Evolutionary conservation across 2,329 filamentous ascomycete genomes (phyloP).

Genomic region (Chaetomiaceae sp.): DNA sequence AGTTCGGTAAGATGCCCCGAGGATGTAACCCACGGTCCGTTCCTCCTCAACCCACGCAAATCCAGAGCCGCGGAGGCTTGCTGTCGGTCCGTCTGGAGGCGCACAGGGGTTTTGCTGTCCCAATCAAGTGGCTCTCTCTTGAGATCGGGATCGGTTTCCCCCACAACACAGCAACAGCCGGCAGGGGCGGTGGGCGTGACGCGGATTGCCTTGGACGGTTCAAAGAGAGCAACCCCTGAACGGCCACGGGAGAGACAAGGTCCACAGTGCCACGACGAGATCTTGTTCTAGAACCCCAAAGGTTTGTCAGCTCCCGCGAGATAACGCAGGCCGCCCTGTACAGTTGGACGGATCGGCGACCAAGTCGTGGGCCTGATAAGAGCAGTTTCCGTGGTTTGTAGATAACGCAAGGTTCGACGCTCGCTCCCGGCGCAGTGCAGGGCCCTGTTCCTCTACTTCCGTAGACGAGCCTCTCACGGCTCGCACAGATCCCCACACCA

Average conservation of each 20-base stretch:
- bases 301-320: constrained; percentile 3
- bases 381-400: background rate
- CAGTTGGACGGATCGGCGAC: constrained; percentile 5
- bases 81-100: constrained; percentile 2
- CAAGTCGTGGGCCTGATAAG: constrained; percentile 5
- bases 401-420: constrained; percentile 5
- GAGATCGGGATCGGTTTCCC: background rate
- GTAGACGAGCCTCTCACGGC: constrained; percentile 1
- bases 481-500: background rate
- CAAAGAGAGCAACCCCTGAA: constrained; percentile 8
- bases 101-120: constrained; percentile 3
- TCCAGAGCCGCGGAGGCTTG: constrained; percentile 12
- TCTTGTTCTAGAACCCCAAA: background rate
- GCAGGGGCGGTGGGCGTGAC: constrained; percentile 7
- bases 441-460: background rate
- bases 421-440: constrained; percentile 1
- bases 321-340: background rate
- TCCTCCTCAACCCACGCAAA: background rate
- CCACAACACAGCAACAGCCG: background rate
- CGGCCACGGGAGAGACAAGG: constrained; percentile 7
- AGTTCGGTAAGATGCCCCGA: constrained; percentile 3
- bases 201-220: constrained; percentile 1
- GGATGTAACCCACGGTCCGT: constrained; percentile 11
- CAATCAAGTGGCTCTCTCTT: background rate
- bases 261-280: constrained; percentile 12